Evolutionary conservation across 352 stramenopile species (phyloP).

Genomic region (Pythium periplocum): DNA sequence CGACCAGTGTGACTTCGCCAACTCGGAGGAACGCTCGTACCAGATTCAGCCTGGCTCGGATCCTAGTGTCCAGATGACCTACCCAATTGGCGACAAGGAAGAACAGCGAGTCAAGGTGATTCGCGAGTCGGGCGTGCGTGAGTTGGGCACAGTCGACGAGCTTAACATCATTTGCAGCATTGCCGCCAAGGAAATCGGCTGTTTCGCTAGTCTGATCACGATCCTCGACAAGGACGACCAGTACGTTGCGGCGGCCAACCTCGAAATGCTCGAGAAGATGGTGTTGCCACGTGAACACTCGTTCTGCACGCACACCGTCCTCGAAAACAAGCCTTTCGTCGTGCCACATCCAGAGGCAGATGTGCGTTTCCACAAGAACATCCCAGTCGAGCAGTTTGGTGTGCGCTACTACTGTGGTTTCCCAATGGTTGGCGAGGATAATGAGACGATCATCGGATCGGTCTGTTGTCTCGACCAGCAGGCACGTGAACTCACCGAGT

Average conservation of each 20-base stretch:
- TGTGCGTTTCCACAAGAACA: conserved; percentile 52
- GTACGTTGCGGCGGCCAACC: conserved; percentile 42
- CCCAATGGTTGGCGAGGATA: conserved; percentile 35
- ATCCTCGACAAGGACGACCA: conserved; percentile 47
- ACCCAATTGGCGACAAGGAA: conserved; percentile 38
- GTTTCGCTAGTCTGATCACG: conserved; percentile 52
- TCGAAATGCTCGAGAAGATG: conserved; percentile 23
- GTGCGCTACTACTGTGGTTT: conserved; percentile 78
- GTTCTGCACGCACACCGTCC: conserved; percentile 63
- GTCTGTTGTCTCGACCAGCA: conserved; percentile 47
- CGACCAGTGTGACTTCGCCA: conserved; percentile 22
- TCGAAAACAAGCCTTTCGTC: conserved; percentile 53
- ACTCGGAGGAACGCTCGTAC: conserved; percentile 41
- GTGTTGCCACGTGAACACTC: conserved; percentile 48
- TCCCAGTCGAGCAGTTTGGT: conserved; percentile 22
- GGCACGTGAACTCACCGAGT: conserved; percentile 31
- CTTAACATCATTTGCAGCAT: conserved; percentile 67
- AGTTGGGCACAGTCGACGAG: conserved; percentile 49
- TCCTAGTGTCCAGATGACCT: conserved; percentile 24
- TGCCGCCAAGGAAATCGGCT: conserved; percentile 46
- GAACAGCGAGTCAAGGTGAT: conserved; percentile 40
- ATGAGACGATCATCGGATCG: conserved; percentile 41
- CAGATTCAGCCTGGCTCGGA: conserved; percentile 23
- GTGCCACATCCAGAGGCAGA: conserved; percentile 53
- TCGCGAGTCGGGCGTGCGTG: conserved; percentile 32